Base-by-base conservation (phyloP, 2,329 filamentous ascomycete genomes). In the Malbranchea cinnamomea region DNA sequence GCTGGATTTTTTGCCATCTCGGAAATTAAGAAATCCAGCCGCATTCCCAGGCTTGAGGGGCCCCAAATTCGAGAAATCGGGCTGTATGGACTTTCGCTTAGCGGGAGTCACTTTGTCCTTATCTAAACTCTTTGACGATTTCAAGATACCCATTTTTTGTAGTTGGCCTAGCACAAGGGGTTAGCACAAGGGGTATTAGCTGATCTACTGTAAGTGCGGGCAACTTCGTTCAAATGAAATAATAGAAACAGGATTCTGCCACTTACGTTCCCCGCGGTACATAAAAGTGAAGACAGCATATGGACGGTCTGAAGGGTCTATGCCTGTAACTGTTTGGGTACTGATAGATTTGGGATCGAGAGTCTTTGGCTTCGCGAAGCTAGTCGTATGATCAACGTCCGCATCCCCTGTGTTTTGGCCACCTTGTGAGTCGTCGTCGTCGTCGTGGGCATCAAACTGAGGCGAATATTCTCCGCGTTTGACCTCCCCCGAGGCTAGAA, bases 201-300 rank as follows among this genome's bases (percentile, higher is more conserved):
- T 23, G 23, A 21, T 13, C 16, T 17, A 13, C 22, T 15, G 10
- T 5, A n/a, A 24, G 20, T 22, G 8, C 7, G 20, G 7, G 8
- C 7, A 8, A 22, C 7, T 22, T 7, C 8, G 12, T 32, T 5
- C 12, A 16, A 12, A 12, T 15, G 10, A 14, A 30, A 13, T 7
- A 24, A 32, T 16, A n/a, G 10, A 19, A 18, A 5, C 13, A 4
- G 12, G 27, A 21, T n/a, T n/a, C n/a, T n/a, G n/a, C 11, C 25
- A 73, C 83, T 64, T 65, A 91, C 87, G 78, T 52, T 93, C 81
- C 52, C 89, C 89, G 37, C 89, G 74, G 53, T 98, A 98, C 59
- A 95, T 83, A 54, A 98, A 98, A 16, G 91, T 95, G 54, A 98
- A 98, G 6, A 81, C 78, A 3, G 89, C 89, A 57, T 93, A 98